Percentiles rank a stretch among this genome's conserved stretches.
These are phyloP conservation scores for Cryptococcus sp. DNA, from an alignment of 1,284 basidiomycete genomes.

Conservation along the genomic window DNA sequence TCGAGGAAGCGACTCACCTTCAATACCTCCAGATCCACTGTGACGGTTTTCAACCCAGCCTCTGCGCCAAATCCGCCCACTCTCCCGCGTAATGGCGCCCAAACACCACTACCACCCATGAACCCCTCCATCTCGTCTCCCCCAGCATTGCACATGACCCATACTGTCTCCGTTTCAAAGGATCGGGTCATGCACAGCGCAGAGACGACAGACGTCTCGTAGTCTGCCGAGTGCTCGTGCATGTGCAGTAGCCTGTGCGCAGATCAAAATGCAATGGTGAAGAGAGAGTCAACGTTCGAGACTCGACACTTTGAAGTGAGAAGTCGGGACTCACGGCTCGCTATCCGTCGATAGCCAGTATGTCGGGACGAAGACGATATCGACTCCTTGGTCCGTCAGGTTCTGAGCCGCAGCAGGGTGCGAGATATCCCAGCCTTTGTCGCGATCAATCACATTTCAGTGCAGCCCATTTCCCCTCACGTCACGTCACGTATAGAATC, in stretches of 20 bases:
- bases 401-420: constrained; percentile 29
- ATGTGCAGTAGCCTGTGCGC: constrained; percentile 3
- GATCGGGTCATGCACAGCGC: constrained; percentile 31
- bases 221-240: constrained; percentile 19
- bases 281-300: background rate
- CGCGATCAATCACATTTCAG: background rate
- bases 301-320: too few species aligned
- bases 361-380: constrained; percentile 41
- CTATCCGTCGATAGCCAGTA: constrained; percentile 42
- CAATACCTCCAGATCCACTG: constrained; percentile 30
- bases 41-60: constrained; percentile 21
- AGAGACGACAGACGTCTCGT: constrained; percentile 31
- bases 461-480: too few species aligned
- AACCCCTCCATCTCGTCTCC: constrained; percentile 24
- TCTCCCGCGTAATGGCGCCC: constrained; percentile 34
- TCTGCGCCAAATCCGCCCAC: constrained; percentile 13
- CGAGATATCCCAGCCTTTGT: constrained; percentile 45
- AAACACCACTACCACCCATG: constrained; percentile 38
- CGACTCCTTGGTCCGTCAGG: constrained; percentile 32
- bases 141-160: constrained; percentile 43
- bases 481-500: too few species aligned
- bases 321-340: constrained; percentile 33
- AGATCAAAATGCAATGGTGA: background rate
- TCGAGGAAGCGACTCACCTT: constrained; percentile 13
- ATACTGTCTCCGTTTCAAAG: constrained; percentile 39